Conservation (phyloP, 2,329 filamentous ascomycete genomes). For the Fusarium buxicola region DNA sequence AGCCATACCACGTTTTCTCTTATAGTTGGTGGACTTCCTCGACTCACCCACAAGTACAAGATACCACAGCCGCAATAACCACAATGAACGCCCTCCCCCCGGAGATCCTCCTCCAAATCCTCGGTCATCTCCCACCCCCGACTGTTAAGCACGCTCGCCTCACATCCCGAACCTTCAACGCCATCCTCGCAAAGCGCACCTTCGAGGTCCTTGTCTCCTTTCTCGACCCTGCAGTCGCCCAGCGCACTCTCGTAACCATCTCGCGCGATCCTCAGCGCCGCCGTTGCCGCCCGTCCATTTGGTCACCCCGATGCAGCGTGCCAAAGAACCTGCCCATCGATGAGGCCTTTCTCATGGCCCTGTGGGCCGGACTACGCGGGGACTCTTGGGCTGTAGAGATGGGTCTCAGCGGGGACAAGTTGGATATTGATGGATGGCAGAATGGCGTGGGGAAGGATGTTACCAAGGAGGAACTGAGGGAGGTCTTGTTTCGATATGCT, state of each 20-base stretch:
- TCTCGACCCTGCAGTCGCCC: slow-evolving; percentile 44
- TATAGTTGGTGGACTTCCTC: neutral
- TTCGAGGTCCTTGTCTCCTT: slow-evolving; percentile 49
- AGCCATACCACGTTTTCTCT: neutral
- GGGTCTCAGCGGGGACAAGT: slow-evolving; percentile 6
- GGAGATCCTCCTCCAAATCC: slow-evolving; percentile 48
- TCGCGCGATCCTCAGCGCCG: slow-evolving; percentile 41
- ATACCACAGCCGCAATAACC: slow-evolving; percentile 1
- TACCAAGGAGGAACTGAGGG: slow-evolving; percentile 41
- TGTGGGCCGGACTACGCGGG: slow-evolving; percentile 46
- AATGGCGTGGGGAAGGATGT: slow-evolving; percentile 37
- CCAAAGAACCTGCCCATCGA: slow-evolving; percentile 46
- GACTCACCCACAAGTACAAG: slow-evolving; percentile 1
- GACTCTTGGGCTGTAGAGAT: slow-evolving; percentile 37
- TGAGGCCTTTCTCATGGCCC: slow-evolving; percentile 49
- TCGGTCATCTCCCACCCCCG: slow-evolving; percentile 41
- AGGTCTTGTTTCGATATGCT: slow-evolving; percentile 50
- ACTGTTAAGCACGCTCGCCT: slow-evolving; percentile 46
- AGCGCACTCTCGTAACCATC: slow-evolving; percentile 37
- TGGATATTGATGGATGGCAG: slow-evolving; percentile 34
- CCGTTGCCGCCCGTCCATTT: slow-evolving; percentile 44
- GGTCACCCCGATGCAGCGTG: slow-evolving; percentile 52
- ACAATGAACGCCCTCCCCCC: slow-evolving; percentile 49
- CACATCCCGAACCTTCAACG: slow-evolving; percentile 50
- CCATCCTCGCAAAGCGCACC: slow-evolving; percentile 43